Percentiles rank a stretch among this genome's conserved stretches.
These are phyloP conservation scores for Pterocarpus santalinus DNA, from an alignment of 306 rosid genomes.

Conservation along the genomic window DNA sequence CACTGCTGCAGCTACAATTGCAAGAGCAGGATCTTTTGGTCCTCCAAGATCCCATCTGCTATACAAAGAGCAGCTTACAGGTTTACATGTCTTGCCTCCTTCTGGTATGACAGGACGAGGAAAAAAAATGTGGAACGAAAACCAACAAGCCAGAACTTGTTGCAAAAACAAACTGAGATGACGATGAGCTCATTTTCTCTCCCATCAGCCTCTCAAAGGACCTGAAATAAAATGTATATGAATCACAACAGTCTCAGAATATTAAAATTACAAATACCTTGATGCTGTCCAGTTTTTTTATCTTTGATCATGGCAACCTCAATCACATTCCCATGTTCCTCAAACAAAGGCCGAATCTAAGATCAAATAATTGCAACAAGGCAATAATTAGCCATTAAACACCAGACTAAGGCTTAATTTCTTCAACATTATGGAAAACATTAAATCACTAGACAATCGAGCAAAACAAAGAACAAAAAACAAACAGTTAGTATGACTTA, in stretches of 20 bases:
- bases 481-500: conserved; percentile 45
- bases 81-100: conserved; percentile 69
- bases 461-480: background rate
- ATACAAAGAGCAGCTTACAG: conserved; percentile 67
- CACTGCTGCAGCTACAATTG: conserved; percentile 68
- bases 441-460: background rate
- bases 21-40: conserved; percentile 75
- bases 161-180: conserved; percentile 84
- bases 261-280: conserved; percentile 68
- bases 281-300: conserved; percentile 94
- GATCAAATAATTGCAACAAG: conserved; percentile 34
- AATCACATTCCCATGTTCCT: conserved; percentile 88
- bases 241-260: conserved; percentile 58
- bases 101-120: conserved; percentile 69
- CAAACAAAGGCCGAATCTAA: conserved; percentile 94
- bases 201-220: conserved; percentile 87
- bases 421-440: conserved; percentile 14
- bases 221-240: conserved; percentile 78
- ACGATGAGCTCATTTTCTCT: conserved; percentile 77
- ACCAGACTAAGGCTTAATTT: conserved; percentile 10
- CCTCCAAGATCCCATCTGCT: conserved; percentile 83
- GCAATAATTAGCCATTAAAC: conserved; percentile 25
- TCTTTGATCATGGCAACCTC: conserved; percentile 96
- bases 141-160: conserved; percentile 88
- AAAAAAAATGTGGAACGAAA: conserved; percentile 71